Percentiles rank a stretch among this genome's conserved stretches.
Evolutionary conservation across 1,284 basidiomycete genomes (phyloP).

Genomic region (Chalciporus sp.): DNA sequence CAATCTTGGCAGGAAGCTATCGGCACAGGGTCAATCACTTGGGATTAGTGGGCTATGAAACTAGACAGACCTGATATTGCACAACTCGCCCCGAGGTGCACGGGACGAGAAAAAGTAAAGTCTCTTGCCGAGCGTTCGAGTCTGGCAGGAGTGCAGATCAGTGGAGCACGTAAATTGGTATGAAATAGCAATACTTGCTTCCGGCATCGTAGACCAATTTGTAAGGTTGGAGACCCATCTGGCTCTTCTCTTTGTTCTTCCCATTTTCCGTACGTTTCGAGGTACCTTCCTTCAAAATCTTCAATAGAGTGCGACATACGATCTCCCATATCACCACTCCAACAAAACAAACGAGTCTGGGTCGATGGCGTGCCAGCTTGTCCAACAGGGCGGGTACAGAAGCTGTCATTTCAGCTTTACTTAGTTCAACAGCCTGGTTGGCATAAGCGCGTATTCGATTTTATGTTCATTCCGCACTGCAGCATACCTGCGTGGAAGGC

Average conservation of each 20-base stretch:
- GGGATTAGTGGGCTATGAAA: not conserved
- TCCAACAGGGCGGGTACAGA: constrained; percentile 40
- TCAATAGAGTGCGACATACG: constrained; percentile 33
- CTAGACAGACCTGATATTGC: constrained; percentile 53
- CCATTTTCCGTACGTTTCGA: not conserved
- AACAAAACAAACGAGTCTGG: constrained; percentile 50
- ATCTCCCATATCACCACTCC: constrained; percentile 53
- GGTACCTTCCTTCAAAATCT: not conserved
- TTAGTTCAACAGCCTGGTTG: constrained; percentile 46
- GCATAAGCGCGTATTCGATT: not conserved
- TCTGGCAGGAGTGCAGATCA: not conserved
- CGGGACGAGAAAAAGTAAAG: constrained; percentile 65
- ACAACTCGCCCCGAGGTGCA: constrained; percentile 71
- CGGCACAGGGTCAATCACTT: not conserved
- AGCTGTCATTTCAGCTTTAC: constrained; percentile 44
- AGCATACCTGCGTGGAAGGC: constrained; percentile 44
- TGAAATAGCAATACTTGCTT: constrained; percentile 4
- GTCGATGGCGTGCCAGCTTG: constrained; percentile 42
- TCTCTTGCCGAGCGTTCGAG: constrained; percentile 41
- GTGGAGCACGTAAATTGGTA: too few relatives aligned
- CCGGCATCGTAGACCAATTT: constrained; percentile 21
- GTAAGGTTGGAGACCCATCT: constrained; percentile 28
- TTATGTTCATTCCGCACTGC: not conserved
- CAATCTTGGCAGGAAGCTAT: not conserved
- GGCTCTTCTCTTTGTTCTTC: constrained; percentile 5